Evolutionary conservation across 2,329 filamentous ascomycete genomes (phyloP).

Genomic region (Aureobasidium sp.): DNA sequence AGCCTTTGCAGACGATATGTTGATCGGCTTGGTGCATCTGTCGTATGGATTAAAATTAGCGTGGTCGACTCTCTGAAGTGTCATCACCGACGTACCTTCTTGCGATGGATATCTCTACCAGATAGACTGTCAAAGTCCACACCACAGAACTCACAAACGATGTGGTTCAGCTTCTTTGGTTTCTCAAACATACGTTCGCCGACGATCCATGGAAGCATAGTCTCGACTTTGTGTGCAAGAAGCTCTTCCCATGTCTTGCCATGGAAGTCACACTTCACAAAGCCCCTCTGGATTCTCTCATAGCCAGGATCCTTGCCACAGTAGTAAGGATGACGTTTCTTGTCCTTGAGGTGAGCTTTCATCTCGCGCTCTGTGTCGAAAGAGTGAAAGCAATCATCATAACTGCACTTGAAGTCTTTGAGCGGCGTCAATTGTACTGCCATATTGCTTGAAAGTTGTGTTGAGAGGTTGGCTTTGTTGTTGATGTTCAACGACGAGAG

Average conservation of each 20-base stretch:
- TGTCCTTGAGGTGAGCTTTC: constrained; percentile 41
- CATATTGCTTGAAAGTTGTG: constrained; percentile 14
- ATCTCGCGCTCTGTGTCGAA: constrained; percentile 40
- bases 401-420: constrained; percentile 27
- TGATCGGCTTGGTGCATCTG: constrained; percentile 43
- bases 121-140: constrained; percentile 45
- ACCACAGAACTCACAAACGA: constrained; percentile 49
- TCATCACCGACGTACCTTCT: constrained; percentile 31
- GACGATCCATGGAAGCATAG: constrained; percentile 23
- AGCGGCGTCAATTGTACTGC: constrained; percentile 20
- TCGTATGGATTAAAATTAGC: not conserved
- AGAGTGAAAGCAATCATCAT: constrained; percentile 37
- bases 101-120: constrained; percentile 44
- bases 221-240: constrained; percentile 25
- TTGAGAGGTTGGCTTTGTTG: not conserved
- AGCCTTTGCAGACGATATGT: constrained; percentile 35
- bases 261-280: constrained; percentile 32
- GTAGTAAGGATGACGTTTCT: constrained; percentile 34
- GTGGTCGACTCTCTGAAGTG: not conserved
- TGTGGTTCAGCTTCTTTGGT: constrained; percentile 28
- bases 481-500: not conserved
- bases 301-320: constrained; percentile 35
- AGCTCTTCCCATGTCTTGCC: constrained; percentile 25
- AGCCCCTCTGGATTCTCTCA: constrained; percentile 22
- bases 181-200: constrained; percentile 15